Evolutionary conservation across 139 green algal genomes (phyloP).

Genomic region (Auxenochlorella protothecoides): DNA sequence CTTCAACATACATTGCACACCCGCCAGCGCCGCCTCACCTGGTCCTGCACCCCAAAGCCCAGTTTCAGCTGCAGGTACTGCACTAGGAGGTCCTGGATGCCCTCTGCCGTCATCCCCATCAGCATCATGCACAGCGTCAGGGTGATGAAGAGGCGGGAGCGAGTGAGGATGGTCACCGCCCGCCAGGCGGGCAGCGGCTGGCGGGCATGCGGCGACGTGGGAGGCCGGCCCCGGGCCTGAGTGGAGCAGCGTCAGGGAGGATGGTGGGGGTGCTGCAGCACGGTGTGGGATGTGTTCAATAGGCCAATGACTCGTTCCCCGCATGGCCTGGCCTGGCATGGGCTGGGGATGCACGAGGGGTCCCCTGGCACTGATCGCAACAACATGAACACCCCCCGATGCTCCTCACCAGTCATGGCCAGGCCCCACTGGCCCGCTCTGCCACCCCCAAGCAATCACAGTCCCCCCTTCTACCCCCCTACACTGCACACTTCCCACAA

Average conservation of each 20-base stretch:
- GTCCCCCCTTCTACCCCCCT: too few species aligned
- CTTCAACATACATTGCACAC: too few species aligned
- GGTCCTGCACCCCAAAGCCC: slow-evolving; percentile 52
- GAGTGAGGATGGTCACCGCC: slow-evolving; percentile 32
- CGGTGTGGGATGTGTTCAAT: too few species aligned
- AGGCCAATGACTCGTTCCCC: too few species aligned
- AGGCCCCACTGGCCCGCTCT: too few species aligned
- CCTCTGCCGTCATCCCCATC: slow-evolving; percentile 35
- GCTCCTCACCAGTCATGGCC: too few species aligned
- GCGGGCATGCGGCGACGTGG: neutral
- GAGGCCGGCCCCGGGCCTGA: neutral
- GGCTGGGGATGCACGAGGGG: neutral
- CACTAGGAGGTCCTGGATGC: slow-evolving; percentile 54
- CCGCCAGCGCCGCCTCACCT: slow-evolving; percentile 12
- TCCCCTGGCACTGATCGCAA: slow-evolving; percentile 1
- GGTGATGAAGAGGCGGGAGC: slow-evolving; percentile 36
- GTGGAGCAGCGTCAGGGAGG: too few species aligned
- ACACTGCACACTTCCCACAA: neutral
- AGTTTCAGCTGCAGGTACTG: slow-evolving; percentile 75
- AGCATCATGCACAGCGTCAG: slow-evolving; percentile 45
- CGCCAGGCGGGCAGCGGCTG: neutral
- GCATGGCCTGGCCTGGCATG: neutral
- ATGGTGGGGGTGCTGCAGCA: too few species aligned
- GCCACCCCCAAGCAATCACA: too few species aligned
- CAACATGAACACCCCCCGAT: too few species aligned